Evolutionary conservation across 345 rosid species (phyloP).

Genomic region (Diplotaxis tenuifolia): DNA sequence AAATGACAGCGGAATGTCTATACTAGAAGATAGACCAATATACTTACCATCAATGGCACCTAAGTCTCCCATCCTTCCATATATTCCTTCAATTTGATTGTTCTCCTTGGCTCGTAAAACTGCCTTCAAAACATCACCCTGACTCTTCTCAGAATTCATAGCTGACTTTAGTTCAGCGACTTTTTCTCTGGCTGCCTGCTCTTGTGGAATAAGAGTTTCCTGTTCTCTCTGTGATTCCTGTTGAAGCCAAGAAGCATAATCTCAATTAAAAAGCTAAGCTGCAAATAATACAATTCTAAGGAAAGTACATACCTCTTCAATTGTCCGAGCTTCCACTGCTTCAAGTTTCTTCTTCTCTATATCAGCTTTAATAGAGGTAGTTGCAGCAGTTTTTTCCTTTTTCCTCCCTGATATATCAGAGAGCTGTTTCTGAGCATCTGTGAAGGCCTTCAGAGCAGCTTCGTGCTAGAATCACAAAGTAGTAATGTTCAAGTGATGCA

Average conservation of each 20-base stretch:
- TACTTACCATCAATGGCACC: slow-evolving; percentile 93
- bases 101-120: slow-evolving; percentile 79
- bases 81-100: slow-evolving; percentile 78
- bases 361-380: slow-evolving; percentile 48
- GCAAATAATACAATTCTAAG: slow-evolving; percentile 26
- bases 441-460: slow-evolving; percentile 70
- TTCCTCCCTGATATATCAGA: slow-evolving; percentile 51
- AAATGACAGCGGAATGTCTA: not conserved
- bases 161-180: slow-evolving; percentile 77
- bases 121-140: slow-evolving; percentile 88
- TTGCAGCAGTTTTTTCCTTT: slow-evolving; percentile 45
- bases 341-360: slow-evolving; percentile 60
- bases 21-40: slow-evolving; percentile 22
- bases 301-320: slow-evolving; percentile 57
- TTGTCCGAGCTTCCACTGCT: slow-evolving; percentile 65
- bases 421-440: slow-evolving; percentile 78
- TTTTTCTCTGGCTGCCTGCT: slow-evolving; percentile 90
- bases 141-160: slow-evolving; percentile 85
- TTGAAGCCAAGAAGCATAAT: slow-evolving; percentile 28
- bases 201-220: slow-evolving; percentile 75
- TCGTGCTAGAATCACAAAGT: slow-evolving; percentile 61
- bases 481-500: slow-evolving; percentile 8
- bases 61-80: slow-evolving; percentile 97
- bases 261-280: slow-evolving; percentile 20
- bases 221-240: slow-evolving; percentile 84